A percentile compares a stretch with the other conserved stretches of the same genome.
Conservation (phyloP, 2,329 filamentous ascomycete genomes). For the Exophiala phaeomuriformis region DNA sequence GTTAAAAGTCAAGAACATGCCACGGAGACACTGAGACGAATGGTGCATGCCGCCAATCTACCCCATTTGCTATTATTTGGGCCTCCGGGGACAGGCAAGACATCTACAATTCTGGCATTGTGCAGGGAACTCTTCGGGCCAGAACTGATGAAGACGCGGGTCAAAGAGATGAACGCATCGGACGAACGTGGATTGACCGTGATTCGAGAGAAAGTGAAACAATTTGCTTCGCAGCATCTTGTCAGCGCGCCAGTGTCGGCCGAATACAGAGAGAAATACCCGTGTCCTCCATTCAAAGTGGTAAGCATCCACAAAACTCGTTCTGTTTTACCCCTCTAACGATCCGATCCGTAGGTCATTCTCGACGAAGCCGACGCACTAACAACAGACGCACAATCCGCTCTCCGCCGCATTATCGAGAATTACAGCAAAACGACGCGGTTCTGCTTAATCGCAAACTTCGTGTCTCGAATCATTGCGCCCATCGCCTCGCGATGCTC, state of each 20-base stretch:
- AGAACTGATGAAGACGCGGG: conserved; percentile 81
- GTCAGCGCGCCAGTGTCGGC: conserved; percentile 21
- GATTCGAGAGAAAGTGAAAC: conserved; percentile 94
- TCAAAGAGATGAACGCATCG: conserved; percentile 98
- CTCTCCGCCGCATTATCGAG: conserved; percentile 93
- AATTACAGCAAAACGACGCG: conserved; percentile 93
- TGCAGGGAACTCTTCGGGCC: conserved; percentile 97
- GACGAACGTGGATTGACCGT: conserved; percentile 97
- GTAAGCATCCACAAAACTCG: conserved; percentile 31
- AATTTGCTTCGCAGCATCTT: conserved; percentile 63
- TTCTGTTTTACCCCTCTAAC: not conserved
- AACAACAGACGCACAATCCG: conserved; percentile 92
- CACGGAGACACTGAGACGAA: conserved; percentile 82
- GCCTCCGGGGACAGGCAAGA: conserved; percentile 95
- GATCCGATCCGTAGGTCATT: conserved; percentile 49
- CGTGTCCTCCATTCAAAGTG: conserved; percentile 97
- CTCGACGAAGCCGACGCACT: conserved; percentile 94
- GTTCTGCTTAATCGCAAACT: conserved; percentile 97
- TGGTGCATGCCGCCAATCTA: conserved; percentile 89
- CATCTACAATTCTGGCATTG: conserved; percentile 90
- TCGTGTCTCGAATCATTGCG: conserved; percentile 96
- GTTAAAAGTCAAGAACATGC: conserved; percentile 98
- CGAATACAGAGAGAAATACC: conserved; percentile 57
- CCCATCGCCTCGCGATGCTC: conserved; percentile 86
- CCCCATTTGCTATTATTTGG: conserved; percentile 99